phyloP scores from a whole-genome alignment of 75 land plant genomes.

The Cupressus sempervirens region DNA sequence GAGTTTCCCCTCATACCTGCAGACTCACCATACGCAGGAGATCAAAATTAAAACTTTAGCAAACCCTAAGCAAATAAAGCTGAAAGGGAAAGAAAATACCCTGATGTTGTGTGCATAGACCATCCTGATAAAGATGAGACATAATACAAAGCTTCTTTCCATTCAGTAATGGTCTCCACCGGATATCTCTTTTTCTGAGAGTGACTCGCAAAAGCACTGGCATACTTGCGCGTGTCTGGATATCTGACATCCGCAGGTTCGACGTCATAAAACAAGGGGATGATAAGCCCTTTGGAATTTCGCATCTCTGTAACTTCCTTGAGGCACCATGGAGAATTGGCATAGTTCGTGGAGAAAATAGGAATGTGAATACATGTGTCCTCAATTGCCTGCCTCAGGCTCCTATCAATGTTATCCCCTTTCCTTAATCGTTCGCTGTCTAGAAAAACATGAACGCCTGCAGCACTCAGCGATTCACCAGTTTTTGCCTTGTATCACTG shows the following conservation, averaged over 20 bases:
- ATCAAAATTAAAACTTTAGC: background rate
- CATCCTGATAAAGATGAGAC: background rate
- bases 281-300: background rate
- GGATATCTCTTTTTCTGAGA: background rate
- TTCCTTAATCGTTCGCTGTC: conserved; percentile 4
- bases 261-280: background rate
- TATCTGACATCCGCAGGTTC: background rate
- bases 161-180: background rate
- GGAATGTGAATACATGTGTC: conserved; percentile 3
- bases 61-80: background rate
- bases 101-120: background rate
- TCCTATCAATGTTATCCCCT: conserved; percentile 6
- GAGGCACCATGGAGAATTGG: conserved; percentile 6
- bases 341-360: conserved; percentile 11
- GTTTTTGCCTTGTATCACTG: background rate
- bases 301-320: conserved; percentile 9
- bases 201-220: background rate
- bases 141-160: background rate
- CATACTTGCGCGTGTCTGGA: background rate
- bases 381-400: background rate
- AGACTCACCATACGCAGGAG: background rate
- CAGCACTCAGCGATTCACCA: background rate
- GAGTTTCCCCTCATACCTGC: background rate
- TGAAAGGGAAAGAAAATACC: background rate
- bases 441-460: conserved; percentile 6